Evolutionary conservation across 495 filamentous ascomycete species (phyloP).

Genomic region (Annulohypoxylon bovei): DNA sequence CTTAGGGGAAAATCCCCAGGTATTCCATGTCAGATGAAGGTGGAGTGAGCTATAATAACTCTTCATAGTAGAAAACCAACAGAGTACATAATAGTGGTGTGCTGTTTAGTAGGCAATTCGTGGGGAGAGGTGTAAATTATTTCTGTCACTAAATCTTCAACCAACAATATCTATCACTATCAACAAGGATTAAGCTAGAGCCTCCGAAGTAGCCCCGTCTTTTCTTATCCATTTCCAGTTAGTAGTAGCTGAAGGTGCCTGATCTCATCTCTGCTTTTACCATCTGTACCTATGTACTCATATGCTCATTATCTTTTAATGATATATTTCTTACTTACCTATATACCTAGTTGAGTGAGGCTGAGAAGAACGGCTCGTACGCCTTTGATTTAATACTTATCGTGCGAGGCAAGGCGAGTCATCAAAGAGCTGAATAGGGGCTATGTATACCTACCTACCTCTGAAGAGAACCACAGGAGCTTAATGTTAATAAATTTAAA

Average conservation of each 20-base stretch:
- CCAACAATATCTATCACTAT: slow-evolving; percentile 29
- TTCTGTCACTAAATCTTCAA: slow-evolving; percentile 25
- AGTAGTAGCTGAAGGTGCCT: slow-evolving; percentile 11
- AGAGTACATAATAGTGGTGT: slow-evolving; percentile 24
- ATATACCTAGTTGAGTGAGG: neutral
- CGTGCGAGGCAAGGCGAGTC: neutral
- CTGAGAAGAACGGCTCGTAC: slow-evolving; percentile 9
- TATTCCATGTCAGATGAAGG: slow-evolving; percentile 42
- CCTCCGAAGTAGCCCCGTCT: slow-evolving; percentile 45
- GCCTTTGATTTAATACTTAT: neutral
- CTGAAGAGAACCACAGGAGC: neutral
- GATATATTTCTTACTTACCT: neutral
- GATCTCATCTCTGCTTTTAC: slow-evolving; percentile 11
- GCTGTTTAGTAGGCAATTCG: slow-evolving; percentile 24
- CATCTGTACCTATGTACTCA: neutral
- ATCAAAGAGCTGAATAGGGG: neutral
- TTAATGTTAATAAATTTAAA: too few relatives aligned
- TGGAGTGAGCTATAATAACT: slow-evolving; percentile 40
- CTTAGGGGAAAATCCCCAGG: slow-evolving; percentile 40
- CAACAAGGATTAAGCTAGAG: slow-evolving; percentile 37
- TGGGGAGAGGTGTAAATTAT: slow-evolving; percentile 31
- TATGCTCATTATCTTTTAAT: neutral
- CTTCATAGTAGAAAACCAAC: slow-evolving; percentile 2
- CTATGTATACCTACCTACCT: neutral
- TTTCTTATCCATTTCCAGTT: slow-evolving; percentile 29